Conservation (phyloP, 108 stramenopile species). For the Nitzschia inconspicua region DNA sequence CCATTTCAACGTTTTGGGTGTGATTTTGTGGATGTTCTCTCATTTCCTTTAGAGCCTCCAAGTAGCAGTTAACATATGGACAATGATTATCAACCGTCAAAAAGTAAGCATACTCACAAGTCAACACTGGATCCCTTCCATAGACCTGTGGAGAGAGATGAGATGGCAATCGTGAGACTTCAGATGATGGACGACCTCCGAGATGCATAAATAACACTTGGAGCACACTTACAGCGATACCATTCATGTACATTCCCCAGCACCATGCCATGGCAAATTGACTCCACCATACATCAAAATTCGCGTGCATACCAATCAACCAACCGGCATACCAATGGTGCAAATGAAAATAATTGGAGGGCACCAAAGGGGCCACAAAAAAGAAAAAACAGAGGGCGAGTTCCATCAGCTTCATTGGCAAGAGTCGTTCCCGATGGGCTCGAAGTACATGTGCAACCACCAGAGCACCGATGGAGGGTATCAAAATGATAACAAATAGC, state of each 20-base stretch:
- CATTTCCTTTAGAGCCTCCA: constrained; percentile 30
- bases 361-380: constrained; percentile 37
- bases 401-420: constrained; percentile 46
- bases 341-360: constrained; percentile 56
- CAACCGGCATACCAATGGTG: constrained; percentile 69
- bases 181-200: too few species aligned
- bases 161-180: too few species aligned
- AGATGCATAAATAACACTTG: too few species aligned
- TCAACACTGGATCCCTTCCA: constrained; percentile 67
- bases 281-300: constrained; percentile 52
- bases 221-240: constrained; percentile 50
- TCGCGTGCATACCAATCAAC: constrained; percentile 55
- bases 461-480: constrained; percentile 22
- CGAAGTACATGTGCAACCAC: constrained; percentile 27
- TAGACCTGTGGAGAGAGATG: too few species aligned
- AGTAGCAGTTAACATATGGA: constrained; percentile 52
- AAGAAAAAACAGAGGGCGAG: constrained; percentile 25
- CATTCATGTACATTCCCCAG: constrained; percentile 60
- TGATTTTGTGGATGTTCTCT: constrained; percentile 16
- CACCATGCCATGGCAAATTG: constrained; percentile 45
- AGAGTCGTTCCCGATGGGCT: constrained; percentile 27
- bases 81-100: constrained; percentile 38
- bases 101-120: constrained; percentile 61
- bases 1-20: constrained; percentile 18
- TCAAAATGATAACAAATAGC: constrained; percentile 32